Evolutionary conservation across 768 basidiomycete genomes (phyloP).

Genomic region (Kwoniella sp.): DNA sequence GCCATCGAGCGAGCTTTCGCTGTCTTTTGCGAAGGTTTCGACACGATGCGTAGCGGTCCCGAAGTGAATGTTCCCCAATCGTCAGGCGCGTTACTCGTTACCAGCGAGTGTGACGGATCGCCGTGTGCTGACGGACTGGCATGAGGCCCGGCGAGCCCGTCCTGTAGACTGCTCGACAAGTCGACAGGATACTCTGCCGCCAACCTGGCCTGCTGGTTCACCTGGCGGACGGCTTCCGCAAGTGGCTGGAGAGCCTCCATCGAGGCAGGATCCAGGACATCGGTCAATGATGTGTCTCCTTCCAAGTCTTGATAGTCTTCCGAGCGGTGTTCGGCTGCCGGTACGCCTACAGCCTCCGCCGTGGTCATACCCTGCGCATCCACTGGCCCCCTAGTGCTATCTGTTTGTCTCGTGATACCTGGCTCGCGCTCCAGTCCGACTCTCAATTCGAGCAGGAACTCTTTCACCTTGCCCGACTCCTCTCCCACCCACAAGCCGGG

Average conservation of each 20-base stretch:
- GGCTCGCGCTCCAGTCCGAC: background rate
- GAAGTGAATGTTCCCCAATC: slow-evolving; percentile 69
- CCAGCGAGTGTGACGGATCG: background rate
- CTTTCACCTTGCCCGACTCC: slow-evolving; percentile 34
- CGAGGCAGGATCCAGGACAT: slow-evolving; percentile 4
- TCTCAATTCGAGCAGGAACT: slow-evolving; percentile 33
- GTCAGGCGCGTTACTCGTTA: background rate
- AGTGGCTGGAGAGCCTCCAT: slow-evolving; percentile 12
- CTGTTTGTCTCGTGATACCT: no score
- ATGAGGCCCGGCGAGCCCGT: background rate
- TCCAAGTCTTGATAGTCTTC: no score
- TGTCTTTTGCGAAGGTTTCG: slow-evolving; percentile 86
- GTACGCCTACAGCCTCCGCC: no score
- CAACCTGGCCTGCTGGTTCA: background rate
- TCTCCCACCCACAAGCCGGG: slow-evolving; percentile 37
- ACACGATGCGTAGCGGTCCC: slow-evolving; percentile 87
- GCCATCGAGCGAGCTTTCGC: slow-evolving; percentile 83
- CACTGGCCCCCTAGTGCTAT: no score
- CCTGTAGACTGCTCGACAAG: background rate
- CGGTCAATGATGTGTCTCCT: background rate
- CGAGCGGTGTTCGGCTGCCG: no score
- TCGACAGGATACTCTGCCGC: background rate
- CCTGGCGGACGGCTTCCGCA: slow-evolving; percentile 7
- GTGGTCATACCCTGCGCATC: no score
- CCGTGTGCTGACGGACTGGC: background rate